phyloP scores from a whole-genome alignment of 2,329 filamentous ascomycete species.

The Elsinoe batatas region DNA sequence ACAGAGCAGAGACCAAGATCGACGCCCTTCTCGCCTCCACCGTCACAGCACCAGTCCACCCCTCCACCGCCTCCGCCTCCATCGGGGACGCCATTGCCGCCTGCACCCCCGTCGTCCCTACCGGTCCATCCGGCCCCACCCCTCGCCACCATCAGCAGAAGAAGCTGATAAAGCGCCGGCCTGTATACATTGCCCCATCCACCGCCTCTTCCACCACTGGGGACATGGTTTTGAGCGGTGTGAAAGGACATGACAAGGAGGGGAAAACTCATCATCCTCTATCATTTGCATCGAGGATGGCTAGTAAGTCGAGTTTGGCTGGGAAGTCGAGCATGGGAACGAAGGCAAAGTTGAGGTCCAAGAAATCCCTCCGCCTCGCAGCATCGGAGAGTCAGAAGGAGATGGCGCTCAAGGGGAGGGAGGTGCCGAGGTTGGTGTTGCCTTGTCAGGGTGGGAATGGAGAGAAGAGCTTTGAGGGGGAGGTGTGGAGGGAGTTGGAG shows the following conservation, averaged over 20 bases:
- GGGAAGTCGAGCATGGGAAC: not conserved
- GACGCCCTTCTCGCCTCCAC: conserved; percentile 4
- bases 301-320: not conserved
- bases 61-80: not conserved
- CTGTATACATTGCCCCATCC: not conserved
- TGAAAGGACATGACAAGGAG: not conserved
- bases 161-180: conserved; percentile 4
- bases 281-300: not conserved
- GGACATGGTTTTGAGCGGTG: too few species aligned
- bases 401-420: not conserved
- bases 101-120: not conserved
- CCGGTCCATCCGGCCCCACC: not conserved
- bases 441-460: not conserved
- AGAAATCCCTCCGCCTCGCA: not conserved
- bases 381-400: not conserved
- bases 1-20: not conserved
- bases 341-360: not conserved
- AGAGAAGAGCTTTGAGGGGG: not conserved
- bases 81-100: not conserved
- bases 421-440: not conserved
- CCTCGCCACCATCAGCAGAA: not conserved
- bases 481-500: not conserved
- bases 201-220: not conserved
- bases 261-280: not conserved
- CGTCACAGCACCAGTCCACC: not conserved